phyloP scores from a whole-genome alignment of 305 asterid species.

The Fraxinus sp. region DNA sequence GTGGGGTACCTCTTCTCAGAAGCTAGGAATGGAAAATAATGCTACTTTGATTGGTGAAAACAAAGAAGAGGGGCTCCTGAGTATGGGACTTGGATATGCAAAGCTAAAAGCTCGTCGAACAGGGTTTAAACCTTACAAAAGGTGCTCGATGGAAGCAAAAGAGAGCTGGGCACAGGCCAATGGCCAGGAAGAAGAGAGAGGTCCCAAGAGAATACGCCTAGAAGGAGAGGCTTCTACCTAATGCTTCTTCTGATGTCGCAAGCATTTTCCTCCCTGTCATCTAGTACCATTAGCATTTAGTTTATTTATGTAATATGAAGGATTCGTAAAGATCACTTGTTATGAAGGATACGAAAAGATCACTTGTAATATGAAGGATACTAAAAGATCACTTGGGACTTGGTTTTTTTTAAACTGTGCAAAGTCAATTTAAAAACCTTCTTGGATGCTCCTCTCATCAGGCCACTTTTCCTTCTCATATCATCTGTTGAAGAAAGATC shows the following conservation, averaged over 20 bases:
- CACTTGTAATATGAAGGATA: conserved; percentile 24
- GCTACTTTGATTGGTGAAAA: conserved; percentile 35
- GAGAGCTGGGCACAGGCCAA: conserved; percentile 48
- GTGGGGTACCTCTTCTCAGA: conserved; percentile 26
- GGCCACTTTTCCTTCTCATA: not conserved
- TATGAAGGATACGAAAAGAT: conserved; percentile 26
- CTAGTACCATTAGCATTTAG: conserved; percentile 26
- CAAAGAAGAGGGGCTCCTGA: conserved; percentile 43
- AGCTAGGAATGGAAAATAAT: conserved; percentile 31
- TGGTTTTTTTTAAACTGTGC: conserved; percentile 13
- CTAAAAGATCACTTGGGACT: conserved; percentile 18
- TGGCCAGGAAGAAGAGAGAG: conserved; percentile 63
- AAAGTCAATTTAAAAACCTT: conserved; percentile 34
- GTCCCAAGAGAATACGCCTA: conserved; percentile 75
- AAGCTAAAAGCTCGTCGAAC: conserved; percentile 59
- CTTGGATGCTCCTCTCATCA: not conserved
- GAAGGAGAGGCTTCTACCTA: conserved; percentile 61
- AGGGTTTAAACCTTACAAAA: conserved; percentile 95
- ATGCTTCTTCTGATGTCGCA: conserved; percentile 24
- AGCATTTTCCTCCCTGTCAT: conserved; percentile 35
- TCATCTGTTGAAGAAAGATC: not conserved
- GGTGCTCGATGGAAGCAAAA: conserved; percentile 86
- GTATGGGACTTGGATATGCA: conserved; percentile 44
- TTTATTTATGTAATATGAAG: conserved; percentile 29
- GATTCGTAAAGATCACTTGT: conserved; percentile 20